phyloP scores from a whole-genome alignment of 2,329 filamentous ascomycete species.

The Fusarium mangiferae region DNA sequence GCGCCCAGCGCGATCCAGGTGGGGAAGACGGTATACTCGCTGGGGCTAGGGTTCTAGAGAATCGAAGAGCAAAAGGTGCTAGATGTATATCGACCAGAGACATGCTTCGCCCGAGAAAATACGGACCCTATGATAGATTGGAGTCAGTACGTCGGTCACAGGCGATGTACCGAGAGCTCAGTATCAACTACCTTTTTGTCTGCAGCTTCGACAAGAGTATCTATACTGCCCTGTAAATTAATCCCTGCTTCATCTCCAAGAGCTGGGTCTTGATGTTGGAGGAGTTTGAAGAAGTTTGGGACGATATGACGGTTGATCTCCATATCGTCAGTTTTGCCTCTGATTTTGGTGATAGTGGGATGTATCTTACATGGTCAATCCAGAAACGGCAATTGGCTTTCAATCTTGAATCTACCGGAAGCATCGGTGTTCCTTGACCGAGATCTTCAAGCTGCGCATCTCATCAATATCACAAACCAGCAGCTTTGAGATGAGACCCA shows the following conservation, averaged over 20 bases:
- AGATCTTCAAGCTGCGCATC: slow-evolving; percentile 75
- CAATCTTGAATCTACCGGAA: slow-evolving; percentile 72
- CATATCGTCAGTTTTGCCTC: background rate
- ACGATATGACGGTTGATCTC: slow-evolving; percentile 81
- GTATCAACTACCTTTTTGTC: slow-evolving; percentile 52
- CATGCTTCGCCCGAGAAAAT: slow-evolving; percentile 67
- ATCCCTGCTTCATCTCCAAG: slow-evolving; percentile 69
- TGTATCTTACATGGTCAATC: slow-evolving; percentile 74
- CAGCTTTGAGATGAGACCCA: slow-evolving; percentile 51
- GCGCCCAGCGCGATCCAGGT: slow-evolving; percentile 71
- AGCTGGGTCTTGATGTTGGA: slow-evolving; percentile 70
- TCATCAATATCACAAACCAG: background rate
- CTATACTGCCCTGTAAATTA: slow-evolving; percentile 73
- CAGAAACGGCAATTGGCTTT: slow-evolving; percentile 82
- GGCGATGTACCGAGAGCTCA: background rate
- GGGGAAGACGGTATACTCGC: slow-evolving; percentile 74
- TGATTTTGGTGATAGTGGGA: too few species aligned
- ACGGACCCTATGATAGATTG: slow-evolving; percentile 64
- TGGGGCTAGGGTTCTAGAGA: slow-evolving; percentile 72
- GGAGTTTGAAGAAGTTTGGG: slow-evolving; percentile 78
- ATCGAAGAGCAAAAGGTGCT: slow-evolving; percentile 77
- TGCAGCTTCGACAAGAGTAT: slow-evolving; percentile 58
- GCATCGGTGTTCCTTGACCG: slow-evolving; percentile 65
- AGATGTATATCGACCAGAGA: slow-evolving; percentile 78
- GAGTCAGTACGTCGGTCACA: background rate